A percentile compares a stretch with the other conserved stretches of the same genome.
phyloP scores from a whole-genome alignment of 345 rosid species.

The Gossypium australe region DNA sequence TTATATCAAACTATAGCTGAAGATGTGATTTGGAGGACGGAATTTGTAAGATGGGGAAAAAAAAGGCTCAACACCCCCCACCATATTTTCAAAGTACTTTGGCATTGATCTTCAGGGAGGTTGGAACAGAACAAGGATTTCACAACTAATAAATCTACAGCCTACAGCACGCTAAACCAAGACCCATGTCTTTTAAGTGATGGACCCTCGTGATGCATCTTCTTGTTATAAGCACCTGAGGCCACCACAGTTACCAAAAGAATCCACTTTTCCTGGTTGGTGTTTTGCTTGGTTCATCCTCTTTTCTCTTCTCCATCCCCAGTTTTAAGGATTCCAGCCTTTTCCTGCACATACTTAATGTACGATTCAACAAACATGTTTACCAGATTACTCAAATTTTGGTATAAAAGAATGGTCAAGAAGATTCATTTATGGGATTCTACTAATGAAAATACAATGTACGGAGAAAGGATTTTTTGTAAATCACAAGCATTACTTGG shows the following conservation, averaged over 20 bases:
- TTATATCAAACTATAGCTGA: too few relatives aligned
- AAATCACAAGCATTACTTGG: conserved; percentile 41
- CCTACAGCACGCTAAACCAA: too few relatives aligned
- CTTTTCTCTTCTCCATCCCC: conserved; percentile 58
- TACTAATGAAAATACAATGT: not conserved
- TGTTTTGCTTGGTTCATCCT: conserved; percentile 34
- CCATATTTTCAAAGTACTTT: too few relatives aligned
- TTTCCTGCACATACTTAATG: conserved; percentile 34
- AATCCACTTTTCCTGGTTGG: conserved; percentile 52
- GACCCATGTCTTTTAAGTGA: too few relatives aligned
- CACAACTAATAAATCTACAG: too few relatives aligned
- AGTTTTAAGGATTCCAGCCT: conserved; percentile 61
- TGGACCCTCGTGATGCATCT: too few relatives aligned
- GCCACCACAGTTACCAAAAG: conserved; percentile 46
- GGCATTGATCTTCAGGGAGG: too few relatives aligned
- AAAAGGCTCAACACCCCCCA: too few relatives aligned
- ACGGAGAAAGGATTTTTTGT: not conserved
- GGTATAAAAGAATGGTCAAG: not conserved
- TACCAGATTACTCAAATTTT: not conserved
- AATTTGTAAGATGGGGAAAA: too few relatives aligned
- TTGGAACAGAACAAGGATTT: too few relatives aligned
- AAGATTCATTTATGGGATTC: conserved; percentile 3
- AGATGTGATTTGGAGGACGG: too few relatives aligned
- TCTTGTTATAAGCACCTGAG: not conserved
- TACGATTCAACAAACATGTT: not conserved